phyloP scores from a whole-genome alignment of 129 eudicot genomes.

The Tagetes patula region DNA sequence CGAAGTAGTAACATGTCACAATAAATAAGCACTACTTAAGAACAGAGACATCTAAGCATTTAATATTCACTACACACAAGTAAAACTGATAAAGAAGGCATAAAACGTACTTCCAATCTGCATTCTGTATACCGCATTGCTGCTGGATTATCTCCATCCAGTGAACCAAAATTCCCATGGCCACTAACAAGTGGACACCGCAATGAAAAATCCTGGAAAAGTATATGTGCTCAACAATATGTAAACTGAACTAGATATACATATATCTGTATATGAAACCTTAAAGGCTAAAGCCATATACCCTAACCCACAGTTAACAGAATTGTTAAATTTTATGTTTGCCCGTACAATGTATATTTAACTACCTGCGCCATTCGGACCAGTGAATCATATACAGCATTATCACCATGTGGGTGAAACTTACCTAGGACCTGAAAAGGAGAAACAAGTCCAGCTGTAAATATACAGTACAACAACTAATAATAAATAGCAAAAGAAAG shows the following conservation, averaged over 20 bases:
- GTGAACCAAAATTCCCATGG: conserved; percentile 96
- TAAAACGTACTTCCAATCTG: conserved; percentile 74
- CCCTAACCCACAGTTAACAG: conserved; percentile 2
- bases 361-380: conserved; percentile 99
- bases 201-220: conserved; percentile 82
- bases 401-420: conserved; percentile 97
- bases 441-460: conserved; percentile 14
- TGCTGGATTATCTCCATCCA: conserved; percentile 97
- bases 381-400: conserved; percentile 84
- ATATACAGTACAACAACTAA: background rate
- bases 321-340: background rate
- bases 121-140: conserved; percentile 99
- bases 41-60: conserved; percentile 9
- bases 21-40: conserved; percentile 9
- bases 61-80: background rate
- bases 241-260: background rate
- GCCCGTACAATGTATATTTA: background rate
- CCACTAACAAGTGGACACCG: conserved; percentile 89
- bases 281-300: background rate
- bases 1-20: background rate
- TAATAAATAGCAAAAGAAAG: background rate
- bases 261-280: background rate
- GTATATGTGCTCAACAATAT: background rate
- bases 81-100: background rate
- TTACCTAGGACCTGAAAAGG: conserved; percentile 78